Evolutionary conservation across 805 yeast genomes (phyloP).

Genomic region (Candida nemodendra): DNA sequence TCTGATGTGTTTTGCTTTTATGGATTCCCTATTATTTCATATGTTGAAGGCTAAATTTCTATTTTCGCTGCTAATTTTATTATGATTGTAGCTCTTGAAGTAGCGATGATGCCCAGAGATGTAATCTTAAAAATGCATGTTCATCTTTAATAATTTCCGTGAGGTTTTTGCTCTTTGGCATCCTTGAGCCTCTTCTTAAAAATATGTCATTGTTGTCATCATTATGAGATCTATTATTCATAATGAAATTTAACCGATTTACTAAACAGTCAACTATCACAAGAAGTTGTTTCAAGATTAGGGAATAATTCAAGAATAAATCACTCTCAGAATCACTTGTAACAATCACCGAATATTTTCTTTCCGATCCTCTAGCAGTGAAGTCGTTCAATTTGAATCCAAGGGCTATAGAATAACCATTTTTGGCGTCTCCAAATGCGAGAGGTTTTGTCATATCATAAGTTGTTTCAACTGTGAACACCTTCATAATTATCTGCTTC

Average conservation of each 20-base stretch:
- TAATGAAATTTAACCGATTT: slow-evolving; percentile 18
- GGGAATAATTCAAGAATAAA: slow-evolving; percentile 55
- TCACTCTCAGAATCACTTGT: slow-evolving; percentile 53
- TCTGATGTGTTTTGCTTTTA: too few relatives aligned
- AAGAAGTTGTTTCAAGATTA: slow-evolving; percentile 41
- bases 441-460: slow-evolving; percentile 58
- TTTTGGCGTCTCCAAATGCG: slow-evolving; percentile 58
- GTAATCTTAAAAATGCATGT: slow-evolving; percentile 54
- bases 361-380: slow-evolving; percentile 71
- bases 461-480: slow-evolving; percentile 65
- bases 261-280: slow-evolving; percentile 42
- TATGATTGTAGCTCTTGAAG: slow-evolving; percentile 31
- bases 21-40: too few relatives aligned
- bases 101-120: slow-evolving; percentile 61
- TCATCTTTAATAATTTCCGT: slow-evolving; percentile 55
- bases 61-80: too few relatives aligned
- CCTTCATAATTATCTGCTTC: slow-evolving; percentile 59
- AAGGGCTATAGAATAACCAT: slow-evolving; percentile 59
- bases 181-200: slow-evolving; percentile 49
- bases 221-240: slow-evolving; percentile 19
- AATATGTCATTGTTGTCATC: slow-evolving; percentile 48
- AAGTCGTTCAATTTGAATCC: slow-evolving; percentile 62
- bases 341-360: slow-evolving; percentile 62
- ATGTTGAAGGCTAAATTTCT: too few relatives aligned
- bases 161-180: slow-evolving; percentile 55